Conservation (phyloP, 805 yeast species). For the Teunomyces panamensis region DNA sequence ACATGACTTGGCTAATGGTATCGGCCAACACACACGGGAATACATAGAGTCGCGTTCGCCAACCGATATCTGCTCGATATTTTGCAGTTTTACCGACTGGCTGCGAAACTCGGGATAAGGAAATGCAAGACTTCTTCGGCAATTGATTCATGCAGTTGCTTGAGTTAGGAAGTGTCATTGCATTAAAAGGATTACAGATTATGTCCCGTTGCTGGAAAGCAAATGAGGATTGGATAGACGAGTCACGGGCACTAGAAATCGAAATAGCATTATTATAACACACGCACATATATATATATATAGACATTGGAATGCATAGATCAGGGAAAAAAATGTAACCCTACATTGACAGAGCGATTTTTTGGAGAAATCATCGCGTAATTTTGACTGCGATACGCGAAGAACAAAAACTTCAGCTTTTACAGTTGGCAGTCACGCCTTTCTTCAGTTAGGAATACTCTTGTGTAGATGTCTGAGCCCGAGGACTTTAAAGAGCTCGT, state of each 20-base stretch:
- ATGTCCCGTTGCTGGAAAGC: slow-evolving; percentile 55
- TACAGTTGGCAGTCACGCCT: not conserved
- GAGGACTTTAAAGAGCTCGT: slow-evolving; percentile 22
- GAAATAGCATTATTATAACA: slow-evolving; percentile 44
- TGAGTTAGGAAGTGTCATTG: slow-evolving; percentile 42
- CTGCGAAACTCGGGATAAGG: slow-evolving; percentile 48
- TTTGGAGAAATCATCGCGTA: not conserved
- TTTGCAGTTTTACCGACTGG: slow-evolving; percentile 58
- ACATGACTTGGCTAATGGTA: slow-evolving; percentile 44
- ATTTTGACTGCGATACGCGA: not conserved
- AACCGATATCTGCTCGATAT: slow-evolving; percentile 54
- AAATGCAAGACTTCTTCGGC: slow-evolving; percentile 33
- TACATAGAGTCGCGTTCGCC: slow-evolving; percentile 46
- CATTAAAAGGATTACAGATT: slow-evolving; percentile 44
- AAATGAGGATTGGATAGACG: slow-evolving; percentile 50
- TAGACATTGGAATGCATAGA: too few relatives aligned
- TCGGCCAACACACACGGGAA: slow-evolving; percentile 33
- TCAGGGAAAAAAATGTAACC: too few relatives aligned
- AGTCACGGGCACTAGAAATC: slow-evolving; percentile 40
- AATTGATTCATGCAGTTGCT: slow-evolving; percentile 41
- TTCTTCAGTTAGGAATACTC: not conserved
- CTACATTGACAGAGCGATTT: not conserved
- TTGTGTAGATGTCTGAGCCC: slow-evolving; percentile 12
- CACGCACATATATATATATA: too few relatives aligned
- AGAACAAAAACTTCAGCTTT: not conserved